These are phyloP conservation scores for Solanum corneliomulleri DNA, from an alignment of 257 asterid species.

Conservation along the genomic window DNA sequence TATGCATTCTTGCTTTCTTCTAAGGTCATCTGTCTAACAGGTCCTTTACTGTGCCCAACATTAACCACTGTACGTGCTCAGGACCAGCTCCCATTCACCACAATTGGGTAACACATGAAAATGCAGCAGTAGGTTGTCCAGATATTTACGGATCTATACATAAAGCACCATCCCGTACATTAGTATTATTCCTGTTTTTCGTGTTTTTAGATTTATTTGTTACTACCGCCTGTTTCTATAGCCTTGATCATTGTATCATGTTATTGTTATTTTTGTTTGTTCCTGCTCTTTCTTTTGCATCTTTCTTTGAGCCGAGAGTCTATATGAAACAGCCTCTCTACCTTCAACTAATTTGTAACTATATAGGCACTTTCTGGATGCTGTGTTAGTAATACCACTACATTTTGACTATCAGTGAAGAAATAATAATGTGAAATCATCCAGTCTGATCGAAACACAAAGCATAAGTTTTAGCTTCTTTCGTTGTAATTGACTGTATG, in stretches of 20 bases:
- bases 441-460: not conserved
- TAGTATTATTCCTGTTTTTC: not conserved
- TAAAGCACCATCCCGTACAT: not conserved
- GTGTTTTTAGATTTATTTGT: not conserved
- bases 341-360: not conserved
- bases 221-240: not conserved
- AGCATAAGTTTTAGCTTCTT: not conserved
- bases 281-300: not conserved
- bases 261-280: not conserved
- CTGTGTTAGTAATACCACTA: not conserved
- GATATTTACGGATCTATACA: not conserved
- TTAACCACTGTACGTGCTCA: not conserved
- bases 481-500: not conserved
- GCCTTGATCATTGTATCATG: not conserved
- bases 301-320: not conserved
- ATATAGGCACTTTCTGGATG: not conserved
- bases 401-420: not conserved
- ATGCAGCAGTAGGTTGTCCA: not conserved
- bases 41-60: not conserved
- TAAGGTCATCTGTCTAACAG: not conserved
- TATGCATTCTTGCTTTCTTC: not conserved
- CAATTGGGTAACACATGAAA: not conserved
- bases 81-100: not conserved
- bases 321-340: not conserved
- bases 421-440: not conserved